phyloP scores from a whole-genome alignment of 2,329 filamentous ascomycete genomes.

The Acrocalymma vagum region DNA sequence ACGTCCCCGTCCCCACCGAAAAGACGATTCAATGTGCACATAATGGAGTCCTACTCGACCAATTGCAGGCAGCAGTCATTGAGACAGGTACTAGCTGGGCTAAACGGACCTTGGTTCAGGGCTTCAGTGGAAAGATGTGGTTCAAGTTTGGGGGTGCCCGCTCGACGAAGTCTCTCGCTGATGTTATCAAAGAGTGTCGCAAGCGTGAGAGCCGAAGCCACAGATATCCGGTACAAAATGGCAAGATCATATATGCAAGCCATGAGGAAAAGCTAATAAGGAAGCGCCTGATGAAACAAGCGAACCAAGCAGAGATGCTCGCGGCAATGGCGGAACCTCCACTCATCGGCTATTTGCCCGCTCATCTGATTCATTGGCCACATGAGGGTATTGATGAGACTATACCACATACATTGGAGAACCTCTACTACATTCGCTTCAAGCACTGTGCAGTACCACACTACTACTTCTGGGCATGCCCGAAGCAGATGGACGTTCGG shows the following conservation, averaged over 20 bases:
- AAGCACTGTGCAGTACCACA: conserved; percentile 37
- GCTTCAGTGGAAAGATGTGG: conserved; percentile 37
- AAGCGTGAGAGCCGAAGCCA: too few species aligned
- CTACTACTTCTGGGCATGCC: conserved; percentile 41
- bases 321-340: conserved; percentile 28
- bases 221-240: too few species aligned
- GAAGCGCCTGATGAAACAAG: too few species aligned
- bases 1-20: conserved; percentile 28
- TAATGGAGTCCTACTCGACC: conserved; percentile 29
- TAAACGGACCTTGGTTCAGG: conserved; percentile 33
- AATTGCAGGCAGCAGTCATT: conserved; percentile 29
- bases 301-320: too few species aligned
- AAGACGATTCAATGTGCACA: conserved; percentile 27
- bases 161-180: conserved; percentile 15
- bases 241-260: too few species aligned
- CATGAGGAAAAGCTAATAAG: conserved; percentile 6
- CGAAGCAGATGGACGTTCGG: too few species aligned
- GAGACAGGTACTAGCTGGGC: conserved; percentile 36
- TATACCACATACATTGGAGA: conserved; percentile 21
- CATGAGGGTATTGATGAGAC: not conserved
- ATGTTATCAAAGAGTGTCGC: conserved; percentile 30
- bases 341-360: conserved; percentile 34
- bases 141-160: conserved; percentile 26
- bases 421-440: conserved; percentile 39
- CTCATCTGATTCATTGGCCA: conserved; percentile 28